Evolutionary conservation across 1,139 yeast species (phyloP), one percentile per base, ranked within the genome.

Genomic region (Suhomyces maxii): DNA sequence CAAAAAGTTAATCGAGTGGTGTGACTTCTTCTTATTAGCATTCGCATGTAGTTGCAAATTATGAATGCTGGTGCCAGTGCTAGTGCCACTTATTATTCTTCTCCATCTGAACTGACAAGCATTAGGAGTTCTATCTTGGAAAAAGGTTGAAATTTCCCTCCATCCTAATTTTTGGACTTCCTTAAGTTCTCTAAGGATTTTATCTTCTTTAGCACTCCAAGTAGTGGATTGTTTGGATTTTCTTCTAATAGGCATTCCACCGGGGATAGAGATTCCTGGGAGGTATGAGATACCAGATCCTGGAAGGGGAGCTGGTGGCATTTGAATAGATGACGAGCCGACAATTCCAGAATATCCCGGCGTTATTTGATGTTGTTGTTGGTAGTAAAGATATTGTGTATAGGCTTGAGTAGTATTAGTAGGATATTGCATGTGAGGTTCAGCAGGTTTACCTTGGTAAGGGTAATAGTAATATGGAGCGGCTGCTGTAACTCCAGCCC

Each of bases 81-180:
- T 54, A 11, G 61, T 60, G 10, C 70, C 69, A 47, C 68, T 61
- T 11, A 72, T 69, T 34, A 73, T 65, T 45, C 79, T 60, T 53
- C 79, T 66, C 79, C 79, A 73, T 49, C 79, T 64, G 53, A 73
- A 73, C 57, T 73, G 78, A 50, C 79, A 73, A 7, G 78, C 78
- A 55, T 73, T 73, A 23, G 78, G 78, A 5, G 78, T 73, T 47
- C 79, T 58, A 55, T 71, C 76, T 46, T 64, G 63, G 55, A 73
- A 73, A 45, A 69, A 73, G 6, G 72, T 60, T 11, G 74, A 67
- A 35, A 73, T 72, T 51, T 73, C 77, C 57, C 76, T 61, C 79
- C 79, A 73, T 1, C 79, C 79, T 46, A 73, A 61, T 50, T 72
- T 72, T 52, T 71, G 76, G 3, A 65, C 66, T 42, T 71, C 76